Base-by-base conservation (phyloP, 345 rosid genomes). In the Eutrema japonicum region DNA sequence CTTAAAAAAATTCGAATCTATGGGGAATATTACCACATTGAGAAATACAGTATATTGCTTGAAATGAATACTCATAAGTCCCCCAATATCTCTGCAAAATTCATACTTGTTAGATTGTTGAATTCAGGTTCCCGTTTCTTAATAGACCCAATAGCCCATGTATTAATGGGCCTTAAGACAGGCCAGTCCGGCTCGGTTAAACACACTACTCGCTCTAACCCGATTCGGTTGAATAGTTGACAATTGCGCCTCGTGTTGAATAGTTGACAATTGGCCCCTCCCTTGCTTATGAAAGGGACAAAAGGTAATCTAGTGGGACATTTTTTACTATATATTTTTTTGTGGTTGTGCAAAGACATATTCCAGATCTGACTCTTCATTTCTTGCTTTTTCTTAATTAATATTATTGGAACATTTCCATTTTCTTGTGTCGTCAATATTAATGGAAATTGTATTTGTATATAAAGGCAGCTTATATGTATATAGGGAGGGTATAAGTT, bases 251-350 rank as follows among this genome's bases (percentile, higher is more conserved):
- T 22, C 36, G 16, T 5, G 66, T 7, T 49, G 14, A 38, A 71
- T 32, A 63, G 63, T 52, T 72, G 70, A 63, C 76, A 62, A 32
- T 72, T 5, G 3, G 3, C 41, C 38, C 6, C 68, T 37, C 32
- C 32, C 46, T 72, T 62, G 76, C 9, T 33, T 43, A 16, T 52
- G 48, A 53, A 16, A 16, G 16, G 16, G 70, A 63, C 76, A 72
- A 72, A 51, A 43, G 16, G 22, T 18, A 18, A 18, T 51, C 61
- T 51, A 52, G 69, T 63, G 70, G 54, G 16, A 51, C 52, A 6
- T 29, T 10, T 60, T 45, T 45, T 22, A 22, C 2, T 22, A 22
- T 22, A 22, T 46, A 18, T 8, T 62, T 14, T 13, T 7, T 45
- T 55, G 54, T 18, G 65, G 57, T 16, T 16, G 16, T 16, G 16